Base-by-base conservation (phyloP, 805 yeast genomes). In the Jamesozyma spencerorum region DNA sequence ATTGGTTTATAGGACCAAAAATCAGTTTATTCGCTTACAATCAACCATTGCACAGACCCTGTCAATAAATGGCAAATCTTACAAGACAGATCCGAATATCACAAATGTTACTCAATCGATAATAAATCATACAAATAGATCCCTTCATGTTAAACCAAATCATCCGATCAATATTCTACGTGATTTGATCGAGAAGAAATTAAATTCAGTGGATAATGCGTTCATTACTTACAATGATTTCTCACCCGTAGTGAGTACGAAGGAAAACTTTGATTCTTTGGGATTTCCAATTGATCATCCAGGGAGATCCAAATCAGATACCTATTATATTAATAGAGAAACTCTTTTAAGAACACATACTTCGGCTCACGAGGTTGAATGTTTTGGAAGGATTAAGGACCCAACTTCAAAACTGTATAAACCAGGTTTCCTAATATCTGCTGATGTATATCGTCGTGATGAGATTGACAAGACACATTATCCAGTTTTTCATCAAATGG, bases 401-500 rank as follows among this genome's bases (percentile, higher is more conserved):
- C 27, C 44, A 39, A 6, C 28, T 15, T 6, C 26, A 22, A 22
- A 22, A 22, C 10, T 7, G 6, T 6, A 6, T 7, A 58, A 55
- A 0, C 44, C 40, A 4, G 97, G 97, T 0, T 92, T 84, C 61
- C 72, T 92, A 48, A 88, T 92, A 36, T 74, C 94, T 11, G 98
- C 97, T 1, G 98, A 92, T 61, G 98, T 92, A 8, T 92, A 88
- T 57, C 73, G 98, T 54, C 74, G 95, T 53, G 98, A 92, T 63
- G 95, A 90, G 54, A 85, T 92, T 42, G 98, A 92, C 62, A 72
- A 85, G 48, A 87, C 97, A 0, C 98, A 92, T 60, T 92, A 92
- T 58, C 97, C 98, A 1, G 97, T 84, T 0, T 92, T 92, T 64
- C 97, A 92, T 55, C 98, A 92, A 62, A 77, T 92, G 86, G 98